phyloP scores from a whole-genome alignment of 441 rosid species.

The Mallotus repandus region DNA sequence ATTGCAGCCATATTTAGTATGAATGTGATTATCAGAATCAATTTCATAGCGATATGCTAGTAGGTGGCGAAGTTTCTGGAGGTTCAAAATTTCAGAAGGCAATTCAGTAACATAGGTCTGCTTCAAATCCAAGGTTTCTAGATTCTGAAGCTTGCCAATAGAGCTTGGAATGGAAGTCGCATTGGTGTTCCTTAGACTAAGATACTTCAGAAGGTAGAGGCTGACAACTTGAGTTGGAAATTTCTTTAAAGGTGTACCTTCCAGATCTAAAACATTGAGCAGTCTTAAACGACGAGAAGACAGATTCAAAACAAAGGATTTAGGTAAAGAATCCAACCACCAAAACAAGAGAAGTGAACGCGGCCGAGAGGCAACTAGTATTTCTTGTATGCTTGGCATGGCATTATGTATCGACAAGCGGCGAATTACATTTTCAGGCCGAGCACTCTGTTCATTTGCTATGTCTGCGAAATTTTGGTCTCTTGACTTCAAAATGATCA shows the following conservation, averaged over 20 bases:
- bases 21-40: slow-evolving; percentile 23
- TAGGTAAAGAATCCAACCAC: slow-evolving; percentile 16
- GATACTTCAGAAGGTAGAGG: slow-evolving; percentile 21
- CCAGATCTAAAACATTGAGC: slow-evolving; percentile 30
- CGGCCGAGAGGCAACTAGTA: slow-evolving; percentile 24
- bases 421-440: slow-evolving; percentile 37
- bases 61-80: slow-evolving; percentile 39
- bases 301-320: not conserved
- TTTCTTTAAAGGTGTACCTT: slow-evolving; percentile 26
- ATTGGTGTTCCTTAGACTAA: slow-evolving; percentile 26
- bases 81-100: slow-evolving; percentile 28
- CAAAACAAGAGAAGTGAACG: slow-evolving; percentile 45
- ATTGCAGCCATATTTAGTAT: slow-evolving; percentile 35
- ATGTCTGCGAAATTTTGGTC: slow-evolving; percentile 29
- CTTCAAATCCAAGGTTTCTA: slow-evolving; percentile 32
- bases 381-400: slow-evolving; percentile 19
- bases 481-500: slow-evolving; percentile 15
- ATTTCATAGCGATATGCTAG: slow-evolving; percentile 34
- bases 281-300: slow-evolving; percentile 15
- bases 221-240: slow-evolving; percentile 19
- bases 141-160: slow-evolving; percentile 27
- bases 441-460: slow-evolving; percentile 26
- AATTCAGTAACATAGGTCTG: slow-evolving; percentile 26
- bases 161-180: slow-evolving; percentile 26
- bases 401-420: slow-evolving; percentile 38